Evolutionary conservation across 768 basidiomycete species (phyloP), one percentile per base, ranked within the genome.

Genomic region (Leccinum sublutescens): DNA sequence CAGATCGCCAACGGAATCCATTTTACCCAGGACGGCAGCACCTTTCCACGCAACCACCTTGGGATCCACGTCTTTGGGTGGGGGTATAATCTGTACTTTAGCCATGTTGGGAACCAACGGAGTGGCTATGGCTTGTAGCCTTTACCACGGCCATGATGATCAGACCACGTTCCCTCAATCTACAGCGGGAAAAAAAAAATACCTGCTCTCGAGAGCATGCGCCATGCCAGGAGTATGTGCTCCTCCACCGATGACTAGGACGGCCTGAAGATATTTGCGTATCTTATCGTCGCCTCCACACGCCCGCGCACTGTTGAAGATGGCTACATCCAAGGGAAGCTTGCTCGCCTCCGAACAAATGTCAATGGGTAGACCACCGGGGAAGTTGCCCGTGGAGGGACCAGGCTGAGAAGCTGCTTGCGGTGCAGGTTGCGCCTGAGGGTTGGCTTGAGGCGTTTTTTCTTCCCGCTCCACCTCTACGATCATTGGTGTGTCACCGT

Each of bases 1-100:
- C 57, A 98, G 75, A 63, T 99, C 97, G 31, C 84, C 81, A 49
- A 90, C 85, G 3, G 87, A 85, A 54, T 99, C 97, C 84, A 98
- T 89, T 74, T 93, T 92, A 27, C 88, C 91, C 45, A 98, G 83
- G 12, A 95, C 93, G 8, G 89, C 85, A 6, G 89, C 93, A 10
- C 97, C 97, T 73, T 98, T 98, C 97, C 97, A 99, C 15, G 86
- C 87, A 33, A 98, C 82, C 38, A 93, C 86, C 25, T 86, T 83
- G 5, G 93, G 93, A 73, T 98, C 95, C 48, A 98, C 84, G 60
- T 94, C 93, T 71, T 95, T 90, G 1, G 95, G 95, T 2, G 94
- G 89, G n/a, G 94, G 92, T 50, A 98, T 90, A 59, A 97, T 91
- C 63, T 89, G 86, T 7, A 96, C 89, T 66, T 89, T 91, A 68